phyloP scores from a whole-genome alignment of 2,329 filamentous ascomycete genomes.

The Penicillium sp. region DNA sequence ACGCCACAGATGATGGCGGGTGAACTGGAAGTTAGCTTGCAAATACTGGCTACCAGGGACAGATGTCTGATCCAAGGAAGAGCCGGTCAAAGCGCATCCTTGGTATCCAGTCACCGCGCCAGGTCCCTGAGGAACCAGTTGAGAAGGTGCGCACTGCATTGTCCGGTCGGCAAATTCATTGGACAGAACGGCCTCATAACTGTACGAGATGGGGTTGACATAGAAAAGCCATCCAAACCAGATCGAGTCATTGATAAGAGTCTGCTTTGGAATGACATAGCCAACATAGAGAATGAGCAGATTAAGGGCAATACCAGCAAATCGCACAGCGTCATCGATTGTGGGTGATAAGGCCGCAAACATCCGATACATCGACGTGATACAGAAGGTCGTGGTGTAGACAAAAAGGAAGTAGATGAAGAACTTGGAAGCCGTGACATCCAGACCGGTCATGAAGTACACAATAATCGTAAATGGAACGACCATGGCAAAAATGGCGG shows the following conservation, averaged over 20 bases:
- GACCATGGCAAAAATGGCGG: slow-evolving; percentile 60
- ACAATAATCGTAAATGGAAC: slow-evolving; percentile 63
- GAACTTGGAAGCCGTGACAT: slow-evolving; percentile 63
- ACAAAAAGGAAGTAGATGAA: slow-evolving; percentile 67
- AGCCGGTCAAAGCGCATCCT: slow-evolving; percentile 64
- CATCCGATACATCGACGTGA: slow-evolving; percentile 67
- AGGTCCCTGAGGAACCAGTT: slow-evolving; percentile 63
- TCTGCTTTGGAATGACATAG: slow-evolving; percentile 68
- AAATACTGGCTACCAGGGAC: slow-evolving; percentile 60
- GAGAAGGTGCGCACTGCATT: slow-evolving; percentile 61
- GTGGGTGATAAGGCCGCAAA: slow-evolving; percentile 64
- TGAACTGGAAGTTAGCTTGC: slow-evolving; percentile 57
- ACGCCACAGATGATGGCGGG: slow-evolving; percentile 62
- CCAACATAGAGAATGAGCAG: slow-evolving; percentile 65
- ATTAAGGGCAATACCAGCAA: slow-evolving; percentile 62
- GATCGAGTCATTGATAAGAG: slow-evolving; percentile 59
- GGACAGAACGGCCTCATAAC: slow-evolving; percentile 66
- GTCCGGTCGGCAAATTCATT: slow-evolving; percentile 64
- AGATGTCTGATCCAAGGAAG: slow-evolving; percentile 51
- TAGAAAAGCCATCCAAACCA: slow-evolving; percentile 68
- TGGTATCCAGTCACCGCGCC: slow-evolving; percentile 58
- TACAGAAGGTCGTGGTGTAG: slow-evolving; percentile 62
- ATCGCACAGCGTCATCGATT: slow-evolving; percentile 67
- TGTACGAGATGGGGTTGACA: slow-evolving; percentile 58
- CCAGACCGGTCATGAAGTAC: slow-evolving; percentile 65